Evolutionary conservation across 192 early-diverging fungal genomes (phyloP), one percentile per base, ranked within the genome.

Genomic region (Gorgonomyces haynaldii): DNA sequence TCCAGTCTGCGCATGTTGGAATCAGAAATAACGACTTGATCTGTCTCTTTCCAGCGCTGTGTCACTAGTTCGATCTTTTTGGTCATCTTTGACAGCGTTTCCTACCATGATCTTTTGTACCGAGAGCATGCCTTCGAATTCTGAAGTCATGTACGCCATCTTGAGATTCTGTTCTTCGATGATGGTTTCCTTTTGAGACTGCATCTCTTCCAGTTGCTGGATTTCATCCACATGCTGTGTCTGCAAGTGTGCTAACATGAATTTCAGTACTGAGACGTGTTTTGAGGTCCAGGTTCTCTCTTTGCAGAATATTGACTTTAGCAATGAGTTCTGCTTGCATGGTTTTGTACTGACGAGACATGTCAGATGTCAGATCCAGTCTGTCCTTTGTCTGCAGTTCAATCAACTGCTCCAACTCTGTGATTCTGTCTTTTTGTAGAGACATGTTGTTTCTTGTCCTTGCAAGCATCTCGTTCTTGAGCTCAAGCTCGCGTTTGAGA

Each of bases 121-220:
- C 55, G 74, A 71, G 9, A 79, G 59, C 76, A 79, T 79, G 15
- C 58, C 47, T 45, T 79, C 76, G 50, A 79, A 79, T 50, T 79
- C 76, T 2, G 53, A 38, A 4, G 69, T 60, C 70, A 79, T 71
- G 50, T 78, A 79, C 10, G 62, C 54, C 75, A 78, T 78, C 48
- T 78, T 78, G 12, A 70, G 58, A 24, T 78, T 69, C 54, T 78
- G 76, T 28, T 78, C 76, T 37, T 78, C 76, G 35, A 78, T 64
- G 1, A 65, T 37, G 8, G 61, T 51, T 28, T 78, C 74, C 35
- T 74, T 78, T 62, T 64, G 60, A 1, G 54, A 50, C 4, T 65
- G 32, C 34, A 63, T 62, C 5, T 49, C 35, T 7, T 38, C 54
- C 28, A 65, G 54, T 28, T 76, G 66, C 43, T 68, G 74, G n/a